A percentile compares a stretch with the other conserved stretches of the same genome.
phyloP scores from a whole-genome alignment of 2,329 filamentous ascomycete genomes.

The Intubia oerlemansii region DNA sequence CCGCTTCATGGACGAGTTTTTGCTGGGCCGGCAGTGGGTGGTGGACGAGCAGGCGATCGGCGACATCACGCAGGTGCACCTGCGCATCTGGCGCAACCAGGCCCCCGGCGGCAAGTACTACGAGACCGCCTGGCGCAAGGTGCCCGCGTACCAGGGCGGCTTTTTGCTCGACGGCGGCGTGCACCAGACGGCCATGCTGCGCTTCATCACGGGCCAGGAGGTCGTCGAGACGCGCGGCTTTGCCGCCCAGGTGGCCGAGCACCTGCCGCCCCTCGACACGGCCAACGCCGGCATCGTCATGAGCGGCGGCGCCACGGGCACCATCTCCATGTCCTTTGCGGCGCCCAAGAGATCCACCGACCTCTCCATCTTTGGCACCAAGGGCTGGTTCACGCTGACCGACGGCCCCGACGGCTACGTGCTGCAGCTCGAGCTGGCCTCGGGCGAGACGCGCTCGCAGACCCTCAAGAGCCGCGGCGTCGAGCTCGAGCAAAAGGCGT shows the following conservation, averaged over 20 bases:
- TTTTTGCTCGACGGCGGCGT: conserved; percentile 60
- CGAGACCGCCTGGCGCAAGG: conserved; percentile 38
- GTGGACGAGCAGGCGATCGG: conserved; percentile 1
- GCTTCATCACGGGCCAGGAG: conserved; percentile 11
- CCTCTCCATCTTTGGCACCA: background rate
- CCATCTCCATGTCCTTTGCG: conserved; percentile 1
- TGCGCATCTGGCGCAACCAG: conserved; percentile 15
- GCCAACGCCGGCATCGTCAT: conserved; percentile 1
- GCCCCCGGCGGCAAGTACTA: conserved; percentile 21
- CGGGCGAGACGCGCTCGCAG: background rate
- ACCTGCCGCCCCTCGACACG: conserved; percentile 1
- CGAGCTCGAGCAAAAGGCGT: conserved; percentile 1
- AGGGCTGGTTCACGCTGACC: conserved; percentile 1
- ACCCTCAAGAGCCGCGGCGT: background rate
- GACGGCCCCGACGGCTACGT: background rate
- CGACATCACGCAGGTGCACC: conserved; percentile 15
- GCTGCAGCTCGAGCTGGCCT: background rate
- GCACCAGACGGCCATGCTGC: conserved; percentile 43
- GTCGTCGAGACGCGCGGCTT: conserved; percentile 1
- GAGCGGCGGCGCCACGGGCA: conserved; percentile 1
- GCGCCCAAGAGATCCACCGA: background rate
- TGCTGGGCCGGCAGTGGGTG: background rate
- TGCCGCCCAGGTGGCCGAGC: conserved; percentile 1
- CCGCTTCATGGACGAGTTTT: conserved; percentile 20
- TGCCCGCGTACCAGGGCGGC: conserved; percentile 50